A percentile compares a stretch with the other conserved stretches of the same genome.
Evolutionary conservation across 1,284 basidiomycete species (phyloP).

Genomic region (Agroathelia rolfsii): DNA sequence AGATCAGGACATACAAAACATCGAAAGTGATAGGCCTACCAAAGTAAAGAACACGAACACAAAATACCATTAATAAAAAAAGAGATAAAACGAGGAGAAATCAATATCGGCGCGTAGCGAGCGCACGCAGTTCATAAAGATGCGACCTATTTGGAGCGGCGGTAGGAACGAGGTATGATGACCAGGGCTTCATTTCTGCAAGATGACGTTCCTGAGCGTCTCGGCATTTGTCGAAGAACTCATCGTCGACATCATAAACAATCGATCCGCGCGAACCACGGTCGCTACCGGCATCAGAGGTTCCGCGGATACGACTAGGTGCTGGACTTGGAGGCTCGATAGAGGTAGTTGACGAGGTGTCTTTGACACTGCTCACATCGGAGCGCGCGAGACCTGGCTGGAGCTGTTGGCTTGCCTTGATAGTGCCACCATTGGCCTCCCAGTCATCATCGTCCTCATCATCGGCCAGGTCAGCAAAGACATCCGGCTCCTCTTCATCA

Average conservation of each 20-base stretch:
- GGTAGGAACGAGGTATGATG: too few species aligned
- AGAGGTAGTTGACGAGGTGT: conserved; percentile 27
- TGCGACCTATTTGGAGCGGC: conserved; percentile 46
- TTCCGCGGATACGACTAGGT: conserved; percentile 52
- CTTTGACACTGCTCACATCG: conserved; percentile 26
- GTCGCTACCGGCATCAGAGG: conserved; percentile 66
- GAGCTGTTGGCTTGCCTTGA: conserved; percentile 58
- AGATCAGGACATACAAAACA: too few species aligned
- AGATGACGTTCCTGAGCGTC: conserved; percentile 73
- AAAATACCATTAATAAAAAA: conserved; percentile 8
- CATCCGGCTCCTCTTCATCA: conserved; percentile 89
- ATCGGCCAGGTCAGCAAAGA: conserved; percentile 83
- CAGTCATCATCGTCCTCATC: conserved; percentile 68
- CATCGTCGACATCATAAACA: conserved; percentile 62
- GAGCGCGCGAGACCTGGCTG: conserved; percentile 29
- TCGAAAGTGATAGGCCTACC: too few species aligned
- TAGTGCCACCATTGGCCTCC: conserved; percentile 67
- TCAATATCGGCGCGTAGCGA: conserved; percentile 72
- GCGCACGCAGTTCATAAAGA: conserved; percentile 70
- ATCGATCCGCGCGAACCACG: conserved; percentile 65
- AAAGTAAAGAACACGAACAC: conserved; percentile 6
- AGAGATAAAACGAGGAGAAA: conserved; percentile 9
- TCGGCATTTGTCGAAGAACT: conserved; percentile 62
- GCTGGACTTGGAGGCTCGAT: conserved; percentile 45
- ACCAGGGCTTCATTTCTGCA: conserved; percentile 78